Evolutionary conservation across 2,329 filamentous ascomycete genomes (phyloP).

Genomic region (Alternaria sp.): DNA sequence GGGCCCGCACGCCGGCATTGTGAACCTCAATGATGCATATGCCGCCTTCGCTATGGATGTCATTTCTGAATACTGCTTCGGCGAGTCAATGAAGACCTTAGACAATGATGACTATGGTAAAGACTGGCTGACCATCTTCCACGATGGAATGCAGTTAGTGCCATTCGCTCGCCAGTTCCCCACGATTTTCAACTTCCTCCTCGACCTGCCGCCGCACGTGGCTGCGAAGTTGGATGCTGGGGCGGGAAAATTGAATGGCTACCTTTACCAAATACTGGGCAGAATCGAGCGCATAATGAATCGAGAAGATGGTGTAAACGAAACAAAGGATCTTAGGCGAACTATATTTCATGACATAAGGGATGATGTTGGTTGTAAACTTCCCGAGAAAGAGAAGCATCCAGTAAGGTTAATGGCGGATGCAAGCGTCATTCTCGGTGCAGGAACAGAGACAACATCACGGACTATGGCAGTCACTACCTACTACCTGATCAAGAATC

Average conservation of each 20-base stretch:
- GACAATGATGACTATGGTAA: constrained; percentile 10
- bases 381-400: constrained; percentile 25
- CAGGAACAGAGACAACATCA: constrained; percentile 47
- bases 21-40: constrained; percentile 19
- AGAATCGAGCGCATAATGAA: background rate
- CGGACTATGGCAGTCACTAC: constrained; percentile 9
- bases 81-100: constrained; percentile 7
- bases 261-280: background rate
- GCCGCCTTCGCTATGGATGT: constrained; percentile 26
- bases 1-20: background rate
- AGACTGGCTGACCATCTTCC: background rate
- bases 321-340: background rate
- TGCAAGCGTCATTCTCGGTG: constrained; percentile 39
- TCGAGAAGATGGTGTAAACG: background rate
- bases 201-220: background rate
- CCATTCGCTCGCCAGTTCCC: background rate
- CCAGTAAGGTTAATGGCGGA: constrained; percentile 39
- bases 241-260: background rate
- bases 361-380: background rate
- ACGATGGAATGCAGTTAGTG: background rate
- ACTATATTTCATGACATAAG: background rate
- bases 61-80: constrained; percentile 23
- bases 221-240: background rate
- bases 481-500: background rate
- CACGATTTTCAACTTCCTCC: background rate